These are phyloP conservation scores for Leccinum truebloodii DNA, from an alignment of 768 basidiomycete species.

Conservation along the genomic window DNA sequence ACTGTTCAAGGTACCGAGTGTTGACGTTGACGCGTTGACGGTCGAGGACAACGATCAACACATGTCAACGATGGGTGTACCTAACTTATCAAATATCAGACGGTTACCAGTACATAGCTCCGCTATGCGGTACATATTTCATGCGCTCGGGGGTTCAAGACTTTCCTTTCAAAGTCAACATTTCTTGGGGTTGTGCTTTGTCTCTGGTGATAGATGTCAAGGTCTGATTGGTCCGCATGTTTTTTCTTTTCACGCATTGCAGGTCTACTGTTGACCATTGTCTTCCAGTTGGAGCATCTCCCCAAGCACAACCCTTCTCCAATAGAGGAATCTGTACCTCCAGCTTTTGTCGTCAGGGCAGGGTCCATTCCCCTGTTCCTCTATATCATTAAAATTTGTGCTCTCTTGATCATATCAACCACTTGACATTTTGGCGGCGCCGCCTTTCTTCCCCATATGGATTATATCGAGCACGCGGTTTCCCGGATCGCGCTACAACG, in stretches of 20 bases:
- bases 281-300: not conserved
- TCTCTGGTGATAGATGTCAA: not conserved
- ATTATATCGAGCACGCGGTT: not conserved
- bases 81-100: not conserved
- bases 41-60: not conserved
- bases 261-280: not conserved
- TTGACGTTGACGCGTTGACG: not conserved
- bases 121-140: not conserved
- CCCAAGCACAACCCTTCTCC: not conserved
- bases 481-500: not conserved
- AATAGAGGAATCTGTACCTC: not conserved
- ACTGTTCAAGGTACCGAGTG: too few species aligned
- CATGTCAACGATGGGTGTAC: not conserved
- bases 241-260: not conserved
- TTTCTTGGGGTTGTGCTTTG: not conserved
- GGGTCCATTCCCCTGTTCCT: not conserved
- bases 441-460: not conserved
- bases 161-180: not conserved
- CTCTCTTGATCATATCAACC: not conserved
- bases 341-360: not conserved
- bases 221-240: slow-evolving; percentile 7
- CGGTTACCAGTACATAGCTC: not conserved
- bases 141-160: not conserved
- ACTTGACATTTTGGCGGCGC: not conserved
- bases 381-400: not conserved